phyloP scores from a whole-genome alignment of 257 asterid genomes.

The Nicotiana undulata region DNA sequence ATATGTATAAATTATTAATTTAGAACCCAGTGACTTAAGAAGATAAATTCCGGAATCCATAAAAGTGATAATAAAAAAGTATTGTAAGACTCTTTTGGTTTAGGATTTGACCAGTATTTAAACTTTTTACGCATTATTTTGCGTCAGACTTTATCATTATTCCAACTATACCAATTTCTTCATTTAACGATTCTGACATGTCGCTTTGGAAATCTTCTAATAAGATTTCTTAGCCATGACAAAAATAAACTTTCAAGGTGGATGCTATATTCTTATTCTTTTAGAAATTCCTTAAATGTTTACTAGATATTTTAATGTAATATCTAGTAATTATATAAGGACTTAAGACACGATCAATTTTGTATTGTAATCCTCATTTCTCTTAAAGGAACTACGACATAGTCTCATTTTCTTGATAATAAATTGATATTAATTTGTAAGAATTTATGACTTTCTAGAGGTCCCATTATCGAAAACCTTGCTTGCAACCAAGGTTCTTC shows the following conservation, averaged over 20 bases:
- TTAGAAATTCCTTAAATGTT: neutral
- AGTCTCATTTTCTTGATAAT: neutral
- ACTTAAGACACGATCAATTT: neutral
- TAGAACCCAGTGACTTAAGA: too few species aligned
- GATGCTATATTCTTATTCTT: slow-evolving; percentile 8
- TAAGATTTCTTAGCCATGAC: neutral
- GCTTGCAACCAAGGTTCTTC: slow-evolving; percentile 1
- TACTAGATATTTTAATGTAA: neutral
- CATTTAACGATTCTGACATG: slow-evolving; percentile 4
- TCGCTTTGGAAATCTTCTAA: neutral
- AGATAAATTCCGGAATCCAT: too few species aligned
- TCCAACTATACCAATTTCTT: neutral
- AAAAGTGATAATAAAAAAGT: too few species aligned
- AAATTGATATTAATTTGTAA: neutral
- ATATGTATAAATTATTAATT: too few species aligned
- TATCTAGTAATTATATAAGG: too few species aligned
- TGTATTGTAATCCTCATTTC: neutral
- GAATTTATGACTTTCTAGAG: neutral
- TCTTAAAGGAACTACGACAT: neutral
- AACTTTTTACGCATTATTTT: neutral
- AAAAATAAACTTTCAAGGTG: neutral
- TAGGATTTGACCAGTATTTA: neutral
- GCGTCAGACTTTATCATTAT: neutral
- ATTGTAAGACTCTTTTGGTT: neutral
- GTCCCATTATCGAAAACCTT: neutral